These are phyloP conservation scores for Ustilago curta DNA, from an alignment of 1,284 basidiomycete species.

Conservation along the genomic window DNA sequence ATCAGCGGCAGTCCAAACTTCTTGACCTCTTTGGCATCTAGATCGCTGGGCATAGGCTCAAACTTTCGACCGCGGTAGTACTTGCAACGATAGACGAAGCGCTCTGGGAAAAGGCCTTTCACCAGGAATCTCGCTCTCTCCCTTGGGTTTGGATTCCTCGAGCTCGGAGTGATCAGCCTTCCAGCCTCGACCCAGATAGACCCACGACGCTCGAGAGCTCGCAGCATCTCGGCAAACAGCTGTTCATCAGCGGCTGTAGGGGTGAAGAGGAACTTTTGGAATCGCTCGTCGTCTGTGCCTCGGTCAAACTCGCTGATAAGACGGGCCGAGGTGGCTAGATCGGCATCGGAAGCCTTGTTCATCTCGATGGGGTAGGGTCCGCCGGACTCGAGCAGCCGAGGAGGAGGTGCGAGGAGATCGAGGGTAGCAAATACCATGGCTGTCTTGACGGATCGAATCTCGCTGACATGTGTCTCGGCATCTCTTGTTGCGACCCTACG, in stretches of 20 bases:
- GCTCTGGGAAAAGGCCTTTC: slow-evolving; percentile 46
- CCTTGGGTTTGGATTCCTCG: slow-evolving; percentile 27
- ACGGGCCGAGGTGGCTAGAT: slow-evolving; percentile 21
- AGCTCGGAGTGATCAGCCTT: slow-evolving; percentile 37
- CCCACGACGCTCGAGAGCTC: slow-evolving; percentile 34
- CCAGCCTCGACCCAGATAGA: slow-evolving; percentile 44
- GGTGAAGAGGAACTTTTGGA: slow-evolving; percentile 22
- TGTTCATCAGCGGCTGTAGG: slow-evolving; percentile 11
- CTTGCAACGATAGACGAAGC: slow-evolving; percentile 30
- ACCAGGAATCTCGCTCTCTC: slow-evolving; percentile 40
- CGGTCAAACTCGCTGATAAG: slow-evolving; percentile 33
- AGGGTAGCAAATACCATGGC: slow-evolving; percentile 46
- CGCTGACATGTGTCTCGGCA: not conserved
- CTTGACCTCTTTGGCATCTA: slow-evolving; percentile 26
- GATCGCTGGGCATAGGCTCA: slow-evolving; percentile 44
- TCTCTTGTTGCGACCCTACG: not conserved
- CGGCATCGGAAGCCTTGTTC: slow-evolving; percentile 38
- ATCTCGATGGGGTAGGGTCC: slow-evolving; percentile 48
- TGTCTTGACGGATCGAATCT: slow-evolving; percentile 18
- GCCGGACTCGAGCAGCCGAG: slow-evolving; percentile 31
- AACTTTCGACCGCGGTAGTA: slow-evolving; percentile 34
- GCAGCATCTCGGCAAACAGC: slow-evolving; percentile 31
- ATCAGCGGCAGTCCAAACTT: slow-evolving; percentile 34
- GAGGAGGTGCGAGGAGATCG: slow-evolving; percentile 42
- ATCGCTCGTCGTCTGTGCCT: slow-evolving; percentile 28